Evolutionary conservation across 2,329 filamentous ascomycete species (phyloP).

Genomic region (Coccinonectria pachysandricola): DNA sequence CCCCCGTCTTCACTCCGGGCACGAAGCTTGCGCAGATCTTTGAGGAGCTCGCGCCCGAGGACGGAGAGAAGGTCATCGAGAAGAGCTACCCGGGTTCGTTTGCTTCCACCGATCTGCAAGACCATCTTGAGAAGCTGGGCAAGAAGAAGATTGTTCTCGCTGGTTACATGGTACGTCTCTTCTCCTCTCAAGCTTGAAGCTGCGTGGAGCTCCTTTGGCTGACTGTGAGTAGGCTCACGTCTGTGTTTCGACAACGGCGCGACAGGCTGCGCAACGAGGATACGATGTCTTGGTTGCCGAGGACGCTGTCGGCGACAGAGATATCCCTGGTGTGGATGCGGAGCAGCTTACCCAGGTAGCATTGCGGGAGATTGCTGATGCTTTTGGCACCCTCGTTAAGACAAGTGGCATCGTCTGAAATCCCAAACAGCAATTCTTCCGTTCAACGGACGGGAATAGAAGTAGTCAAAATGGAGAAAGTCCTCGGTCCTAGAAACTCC

Average conservation of each 20-base stretch:
- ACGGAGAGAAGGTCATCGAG: slow-evolving; percentile 44
- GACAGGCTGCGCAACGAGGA: slow-evolving; percentile 48
- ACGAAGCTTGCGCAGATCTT: slow-evolving; percentile 52
- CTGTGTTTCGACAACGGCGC: slow-evolving; percentile 51
- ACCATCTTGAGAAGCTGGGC: slow-evolving; percentile 34
- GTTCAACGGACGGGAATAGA: too few species aligned
- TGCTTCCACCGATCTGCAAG: slow-evolving; percentile 47
- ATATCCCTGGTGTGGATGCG: slow-evolving; percentile 52
- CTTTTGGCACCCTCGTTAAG: slow-evolving; percentile 50
- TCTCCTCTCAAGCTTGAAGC: background rate
- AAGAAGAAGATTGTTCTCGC: slow-evolving; percentile 51
- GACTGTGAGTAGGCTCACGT: slow-evolving; percentile 48
- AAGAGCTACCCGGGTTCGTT: slow-evolving; percentile 53
- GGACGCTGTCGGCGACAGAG: slow-evolving; percentile 55
- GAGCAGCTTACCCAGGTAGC: slow-evolving; percentile 40
- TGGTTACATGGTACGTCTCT: slow-evolving; percentile 43
- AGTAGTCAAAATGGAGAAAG: too few species aligned
- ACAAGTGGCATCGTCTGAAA: slow-evolving; percentile 20
- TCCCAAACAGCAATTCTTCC: too few species aligned
- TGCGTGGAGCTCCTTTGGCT: background rate
- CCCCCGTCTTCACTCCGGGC: slow-evolving; percentile 55
- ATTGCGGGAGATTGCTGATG: slow-evolving; percentile 51
- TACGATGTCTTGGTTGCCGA: slow-evolving; percentile 53
- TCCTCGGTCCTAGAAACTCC: too few species aligned
- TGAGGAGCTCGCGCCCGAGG: slow-evolving; percentile 42